These are phyloP conservation scores for Malassezia obtusa DNA, from an alignment of 1,284 basidiomycete species.

Conservation along the genomic window DNA sequence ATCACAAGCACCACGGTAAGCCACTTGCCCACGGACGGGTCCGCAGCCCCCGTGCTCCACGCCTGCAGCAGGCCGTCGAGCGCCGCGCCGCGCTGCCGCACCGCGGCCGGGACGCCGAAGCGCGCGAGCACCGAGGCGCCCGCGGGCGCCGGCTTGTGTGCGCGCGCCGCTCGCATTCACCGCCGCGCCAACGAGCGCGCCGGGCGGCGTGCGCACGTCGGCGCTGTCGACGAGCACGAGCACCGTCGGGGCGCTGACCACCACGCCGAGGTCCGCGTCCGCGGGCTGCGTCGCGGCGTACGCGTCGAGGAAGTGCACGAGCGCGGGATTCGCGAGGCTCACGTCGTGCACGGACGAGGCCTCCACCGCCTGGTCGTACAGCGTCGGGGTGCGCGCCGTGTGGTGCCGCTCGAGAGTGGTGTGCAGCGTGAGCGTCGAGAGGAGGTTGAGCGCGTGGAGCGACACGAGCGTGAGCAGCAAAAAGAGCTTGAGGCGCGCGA, in stretches of 20 bases:
- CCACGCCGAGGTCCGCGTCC: conserved; percentile 31
- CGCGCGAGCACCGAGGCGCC: conserved; percentile 19
- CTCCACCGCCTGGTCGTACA: conserved; percentile 32
- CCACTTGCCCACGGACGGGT: conserved; percentile 91
- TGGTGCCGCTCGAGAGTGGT: conserved; percentile 58
- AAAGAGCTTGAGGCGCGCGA: conserved; percentile 78
- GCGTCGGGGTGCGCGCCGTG: conserved; percentile 41
- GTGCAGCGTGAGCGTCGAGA: conserved; percentile 75
- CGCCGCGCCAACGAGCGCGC: background rate
- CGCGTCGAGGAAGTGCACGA: conserved; percentile 32
- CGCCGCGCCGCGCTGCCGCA: conserved; percentile 30
- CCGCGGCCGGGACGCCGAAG: conserved; percentile 5
- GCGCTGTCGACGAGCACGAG: conserved; percentile 60
- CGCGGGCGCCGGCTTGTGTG: background rate
- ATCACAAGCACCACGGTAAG: conserved; percentile 79
- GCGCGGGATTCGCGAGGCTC: conserved; percentile 16
- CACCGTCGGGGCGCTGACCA: conserved; percentile 51
- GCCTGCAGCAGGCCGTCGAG: conserved; percentile 80
- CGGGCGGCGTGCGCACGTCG: conserved; percentile 9
- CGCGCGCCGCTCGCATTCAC: background rate
- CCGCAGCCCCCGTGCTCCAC: conserved; percentile 91
- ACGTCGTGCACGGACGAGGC: conserved; percentile 24
- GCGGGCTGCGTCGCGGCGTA: conserved; percentile 25
- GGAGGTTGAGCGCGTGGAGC: conserved; percentile 63
- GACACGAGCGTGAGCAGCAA: conserved; percentile 55